Evolutionary conservation across 139 green algal genomes (phyloP).

Genomic region (Picochlorum costavermella): DNA sequence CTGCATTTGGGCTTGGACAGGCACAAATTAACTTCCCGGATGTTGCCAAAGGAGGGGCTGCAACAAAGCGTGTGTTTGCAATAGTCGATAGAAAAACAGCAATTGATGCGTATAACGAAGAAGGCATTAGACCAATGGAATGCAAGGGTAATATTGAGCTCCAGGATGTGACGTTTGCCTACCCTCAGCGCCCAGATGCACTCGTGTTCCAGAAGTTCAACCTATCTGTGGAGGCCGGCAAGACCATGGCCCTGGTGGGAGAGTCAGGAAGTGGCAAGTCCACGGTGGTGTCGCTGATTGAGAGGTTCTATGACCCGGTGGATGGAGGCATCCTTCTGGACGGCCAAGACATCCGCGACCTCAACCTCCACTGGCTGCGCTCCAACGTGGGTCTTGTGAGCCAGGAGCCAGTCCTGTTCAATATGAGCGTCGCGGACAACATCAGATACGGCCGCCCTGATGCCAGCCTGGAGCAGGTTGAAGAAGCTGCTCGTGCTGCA

Average conservation of each 20-base stretch:
- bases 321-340: conserved; percentile 53
- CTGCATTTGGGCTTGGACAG: conserved; percentile 47
- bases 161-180: conserved; percentile 48
- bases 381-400: conserved; percentile 65
- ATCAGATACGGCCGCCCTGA: conserved; percentile 59
- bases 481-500: conserved; percentile 44
- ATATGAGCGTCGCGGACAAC: conserved; percentile 52
- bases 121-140: conserved; percentile 16
- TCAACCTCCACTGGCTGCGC: conserved; percentile 76
- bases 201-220: conserved; percentile 59
- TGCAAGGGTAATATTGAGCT: conserved; percentile 29
- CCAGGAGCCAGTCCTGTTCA: conserved; percentile 89
- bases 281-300: conserved; percentile 77
- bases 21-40: conserved; percentile 54
- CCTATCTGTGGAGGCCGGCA: conserved; percentile 42
- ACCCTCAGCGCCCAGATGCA: conserved; percentile 44
- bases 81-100: conserved; percentile 60
- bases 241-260: conserved; percentile 81
- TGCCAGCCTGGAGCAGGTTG: conserved; percentile 38
- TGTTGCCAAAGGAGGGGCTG: conserved; percentile 52
- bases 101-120: conserved; percentile 42
- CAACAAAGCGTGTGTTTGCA: conserved; percentile 58
- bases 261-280: conserved; percentile 85
- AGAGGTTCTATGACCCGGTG: conserved; percentile 77
- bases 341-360: conserved; percentile 54